phyloP scores from a whole-genome alignment of 352 stramenopile species.

The Globisporangium alternatum region DNA sequence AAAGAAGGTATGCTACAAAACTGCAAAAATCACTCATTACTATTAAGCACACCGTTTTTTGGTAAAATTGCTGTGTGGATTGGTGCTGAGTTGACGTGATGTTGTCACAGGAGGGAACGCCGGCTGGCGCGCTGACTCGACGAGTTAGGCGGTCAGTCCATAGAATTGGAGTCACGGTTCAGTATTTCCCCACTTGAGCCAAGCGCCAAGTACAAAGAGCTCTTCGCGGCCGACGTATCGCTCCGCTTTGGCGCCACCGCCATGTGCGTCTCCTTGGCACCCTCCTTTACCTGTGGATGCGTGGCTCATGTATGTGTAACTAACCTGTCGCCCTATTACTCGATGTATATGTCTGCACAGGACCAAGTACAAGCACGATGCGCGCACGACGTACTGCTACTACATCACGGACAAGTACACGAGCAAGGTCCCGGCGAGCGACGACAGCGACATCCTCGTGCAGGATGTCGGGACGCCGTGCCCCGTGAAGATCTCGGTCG shows the following conservation, averaged over 20 bases:
- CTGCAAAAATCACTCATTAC: no score
- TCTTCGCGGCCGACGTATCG: constrained; percentile 1
- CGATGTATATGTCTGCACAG: constrained; percentile 10
- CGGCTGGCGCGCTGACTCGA: constrained; percentile 2
- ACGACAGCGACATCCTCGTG: constrained; percentile 41
- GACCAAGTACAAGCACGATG: constrained; percentile 71
- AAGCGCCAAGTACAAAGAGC: constrained; percentile 14
- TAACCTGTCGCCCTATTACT: background rate
- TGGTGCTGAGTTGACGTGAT: background rate
- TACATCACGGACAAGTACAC: constrained; percentile 66
- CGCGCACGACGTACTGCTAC: constrained; percentile 81
- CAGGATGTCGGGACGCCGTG: constrained; percentile 38
- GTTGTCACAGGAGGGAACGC: background rate
- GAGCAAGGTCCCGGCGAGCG: constrained; percentile 32
- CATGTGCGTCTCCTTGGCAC: background rate
- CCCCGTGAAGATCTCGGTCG: constrained; percentile 64
- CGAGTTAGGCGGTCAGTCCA: background rate
- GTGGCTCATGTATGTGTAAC: background rate
- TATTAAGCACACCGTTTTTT: no score
- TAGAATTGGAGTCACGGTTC: no score
- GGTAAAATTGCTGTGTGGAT: background rate
- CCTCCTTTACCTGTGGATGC: background rate
- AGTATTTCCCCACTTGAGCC: constrained; percentile 16
- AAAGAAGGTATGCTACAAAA: no score
- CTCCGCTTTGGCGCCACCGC: background rate